Base-by-base conservation (phyloP, 1,284 basidiomycete species). In the Porphyrellus sp. region DNA sequence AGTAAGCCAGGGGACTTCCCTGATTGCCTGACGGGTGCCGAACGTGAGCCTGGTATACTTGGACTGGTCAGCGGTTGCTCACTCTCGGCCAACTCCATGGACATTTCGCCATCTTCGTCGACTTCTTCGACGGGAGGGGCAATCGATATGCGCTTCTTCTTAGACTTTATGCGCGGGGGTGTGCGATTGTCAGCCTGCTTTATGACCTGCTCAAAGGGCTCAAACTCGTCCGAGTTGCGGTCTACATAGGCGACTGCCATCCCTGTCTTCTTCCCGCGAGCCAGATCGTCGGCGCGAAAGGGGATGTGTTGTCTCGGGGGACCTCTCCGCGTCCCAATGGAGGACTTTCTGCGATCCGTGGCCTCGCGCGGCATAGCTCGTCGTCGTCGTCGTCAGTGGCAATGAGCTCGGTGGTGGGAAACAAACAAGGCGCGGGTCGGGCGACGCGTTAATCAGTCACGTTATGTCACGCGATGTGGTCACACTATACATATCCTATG, bases 171-270 rank as follows among this genome's bases (percentile, higher is more conserved):
- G 48, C 72, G 75, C n/a, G 79, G 80, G 4, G 84, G 83, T 4
- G 82, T 77, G n/a, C 77, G 74, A 49, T 75, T 75, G 69, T 89
- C 85, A 0, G 80, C 85, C 61, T 87, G 83, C 44, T 77, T 74
- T 57, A 94, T 81, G 62, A 93, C 76, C 59, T 84, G 80, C 51
- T 85, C 82, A 62, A 91, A 88, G 12, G 84, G 84, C 69, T 95
- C 92, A 67, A 91, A 91, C 11, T 92, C 94, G 64, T 93, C 89
- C 15, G 85, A 85, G 59, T 83, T 84, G 56, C 82, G 80, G 46
- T 84, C 81, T 46, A 91, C 81, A 65, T 83, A 79, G 25, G 71
- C 76, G 16, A 90, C 81, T 2, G 78, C 74, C 48, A 88, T 76
- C 4, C 88, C 88, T 0, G 87, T 91, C 65, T 82, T 86, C 76